A percentile compares a stretch with the other conserved stretches of the same genome.
phyloP scores from a whole-genome alignment of 2,329 filamentous ascomycete species.

The Proliferodiscus dingleyae region DNA sequence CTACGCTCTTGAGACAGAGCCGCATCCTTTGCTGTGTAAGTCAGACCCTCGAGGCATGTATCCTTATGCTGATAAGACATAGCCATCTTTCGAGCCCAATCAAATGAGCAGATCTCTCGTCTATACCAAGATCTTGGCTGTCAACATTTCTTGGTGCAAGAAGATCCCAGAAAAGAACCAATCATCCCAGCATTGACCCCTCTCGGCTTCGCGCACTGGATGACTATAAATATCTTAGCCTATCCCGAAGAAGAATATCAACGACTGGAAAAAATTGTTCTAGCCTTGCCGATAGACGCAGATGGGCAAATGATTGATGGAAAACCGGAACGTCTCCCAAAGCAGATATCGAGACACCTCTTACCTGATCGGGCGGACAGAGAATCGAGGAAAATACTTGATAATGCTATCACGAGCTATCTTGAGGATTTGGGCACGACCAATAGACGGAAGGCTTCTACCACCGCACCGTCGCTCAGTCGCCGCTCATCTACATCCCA shows the following conservation, averaged over 20 bases:
- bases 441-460: constrained; percentile 33
- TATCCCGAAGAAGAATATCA: constrained; percentile 71
- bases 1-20: constrained; percentile 59
- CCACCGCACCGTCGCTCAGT: constrained; percentile 22
- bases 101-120: constrained; percentile 47
- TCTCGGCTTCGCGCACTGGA: constrained; percentile 66
- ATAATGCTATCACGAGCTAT: constrained; percentile 51
- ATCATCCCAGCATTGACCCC: constrained; percentile 61
- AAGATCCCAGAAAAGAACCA: constrained; percentile 46
- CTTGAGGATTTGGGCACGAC: constrained; percentile 41
- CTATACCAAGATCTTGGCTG: constrained; percentile 51
- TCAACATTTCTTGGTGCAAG: constrained; percentile 62
- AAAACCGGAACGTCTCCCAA: constrained; percentile 69
- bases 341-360: constrained; percentile 68
- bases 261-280: constrained; percentile 63
- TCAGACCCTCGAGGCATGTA: constrained; percentile 1
- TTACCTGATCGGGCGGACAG: constrained; percentile 58
- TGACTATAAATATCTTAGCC: constrained; percentile 66
- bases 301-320: constrained; percentile 54
- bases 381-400: constrained; percentile 54
- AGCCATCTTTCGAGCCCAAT: constrained; percentile 25
- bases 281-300: constrained; percentile 62
- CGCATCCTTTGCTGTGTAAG: constrained; percentile 64
- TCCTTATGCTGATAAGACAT: constrained; percentile 11
- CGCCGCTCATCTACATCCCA: constrained; percentile 22